Percentiles rank a stretch among this genome's conserved stretches.
phyloP scores from a whole-genome alignment of 1,284 basidiomycete species.

The Rhodotorula sp. region DNA sequence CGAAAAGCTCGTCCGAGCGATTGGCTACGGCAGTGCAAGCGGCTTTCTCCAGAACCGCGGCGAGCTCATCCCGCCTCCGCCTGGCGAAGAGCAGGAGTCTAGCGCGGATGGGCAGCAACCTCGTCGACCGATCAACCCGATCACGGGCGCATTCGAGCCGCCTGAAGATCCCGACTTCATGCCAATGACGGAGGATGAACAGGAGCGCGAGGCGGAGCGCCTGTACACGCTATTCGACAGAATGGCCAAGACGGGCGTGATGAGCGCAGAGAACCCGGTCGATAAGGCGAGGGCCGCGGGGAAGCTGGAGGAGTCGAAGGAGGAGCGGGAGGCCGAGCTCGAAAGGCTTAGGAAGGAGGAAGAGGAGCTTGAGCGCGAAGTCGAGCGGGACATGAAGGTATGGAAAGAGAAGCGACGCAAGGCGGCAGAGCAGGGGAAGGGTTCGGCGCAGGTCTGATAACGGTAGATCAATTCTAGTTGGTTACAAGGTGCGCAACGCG shows the following conservation, averaged over 20 bases:
- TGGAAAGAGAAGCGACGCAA: constrained; percentile 24
- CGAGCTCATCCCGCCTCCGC: constrained; percentile 56
- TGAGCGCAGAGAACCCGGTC: constrained; percentile 46
- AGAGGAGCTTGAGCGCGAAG: constrained; percentile 49
- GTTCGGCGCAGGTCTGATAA: neutral
- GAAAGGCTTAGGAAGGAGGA: constrained; percentile 69
- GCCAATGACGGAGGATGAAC: constrained; percentile 83
- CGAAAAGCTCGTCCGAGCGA: constrained; percentile 63
- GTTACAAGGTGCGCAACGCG: neutral
- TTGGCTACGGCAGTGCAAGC: constrained; percentile 89
- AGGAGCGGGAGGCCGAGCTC: constrained; percentile 59
- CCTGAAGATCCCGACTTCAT: constrained; percentile 43
- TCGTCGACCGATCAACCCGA: constrained; percentile 61
- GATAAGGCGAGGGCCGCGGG: constrained; percentile 37
- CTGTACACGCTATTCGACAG: constrained; percentile 85
- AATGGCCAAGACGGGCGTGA: constrained; percentile 63
- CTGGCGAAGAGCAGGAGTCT: neutral
- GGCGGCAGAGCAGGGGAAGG: constrained; percentile 7
- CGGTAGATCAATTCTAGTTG: neutral
- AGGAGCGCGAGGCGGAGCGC: constrained; percentile 83
- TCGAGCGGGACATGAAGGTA: constrained; percentile 32
- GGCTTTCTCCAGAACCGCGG: constrained; percentile 88
- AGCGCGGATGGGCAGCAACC: neutral
- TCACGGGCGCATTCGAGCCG: constrained; percentile 64
- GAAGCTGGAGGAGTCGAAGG: constrained; percentile 41